Evolutionary conservation across 2,329 filamentous ascomycete genomes (phyloP), one percentile per base, ranked within the genome.

Genomic region (Bimuria novae-zelandiae): DNA sequence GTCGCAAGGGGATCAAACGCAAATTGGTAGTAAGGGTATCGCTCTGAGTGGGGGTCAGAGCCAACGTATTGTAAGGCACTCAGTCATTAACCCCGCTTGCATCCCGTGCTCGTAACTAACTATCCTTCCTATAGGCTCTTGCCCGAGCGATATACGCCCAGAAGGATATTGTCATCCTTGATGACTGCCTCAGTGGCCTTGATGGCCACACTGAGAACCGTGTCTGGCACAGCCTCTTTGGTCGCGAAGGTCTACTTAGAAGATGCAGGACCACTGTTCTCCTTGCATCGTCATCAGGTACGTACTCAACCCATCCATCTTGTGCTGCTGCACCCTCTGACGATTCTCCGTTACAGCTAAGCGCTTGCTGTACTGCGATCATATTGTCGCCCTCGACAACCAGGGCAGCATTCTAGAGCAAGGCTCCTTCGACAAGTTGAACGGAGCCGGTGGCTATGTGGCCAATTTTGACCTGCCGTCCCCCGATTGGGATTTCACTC

Each of bases 31-130:
- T 60, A 78, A 79, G 57, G 80, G 80, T 29, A 75, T 80, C 50
- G 73, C 77, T 21, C 71, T 83, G 29, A 82, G 80, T 62, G 80
- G 80, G 25, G 80, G 80, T 4, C 80, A 83, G 56, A 80, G 76
- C 54, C 79, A 82, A 55, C 75, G 80, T 44, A 76, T 82, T 57
- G 77, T 74, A 53, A 67, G 70, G 36, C 51, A 47, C 39, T 54
- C 50, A 53, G 6, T 47, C 47, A 50, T 57, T 54, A 53, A 57
- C 54, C 58, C 56, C 61, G 46, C 61, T 51, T 44, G 29, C 46
- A 30, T 22, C 44, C 32, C 21, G 16, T 37, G 19, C 32, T 6
- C 7, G 30, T 43, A 19, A 47, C 37, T 48, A 43, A 52, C 36
- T 6, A 11, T 8, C 10, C 3, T 21, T 22, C 7, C 22, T 19